Evolutionary conservation across 345 rosid genomes (phyloP).

Genomic region (Eucalyptus virginea): DNA sequence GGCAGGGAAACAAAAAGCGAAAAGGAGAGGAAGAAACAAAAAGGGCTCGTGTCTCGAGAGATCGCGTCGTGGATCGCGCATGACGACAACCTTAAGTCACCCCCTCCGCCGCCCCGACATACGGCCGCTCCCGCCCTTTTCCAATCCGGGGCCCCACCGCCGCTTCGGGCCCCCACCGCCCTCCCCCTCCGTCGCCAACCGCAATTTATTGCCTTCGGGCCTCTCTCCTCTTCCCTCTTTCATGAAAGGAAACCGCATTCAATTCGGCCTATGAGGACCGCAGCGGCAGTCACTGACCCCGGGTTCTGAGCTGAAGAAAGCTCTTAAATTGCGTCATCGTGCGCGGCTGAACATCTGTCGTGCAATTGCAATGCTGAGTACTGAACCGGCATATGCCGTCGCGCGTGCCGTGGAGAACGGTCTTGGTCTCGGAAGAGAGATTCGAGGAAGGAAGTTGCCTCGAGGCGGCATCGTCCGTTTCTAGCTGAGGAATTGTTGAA

Average conservation of each 20-base stretch:
- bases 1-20: neutral
- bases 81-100: constrained; percentile 24
- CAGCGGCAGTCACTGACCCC: neutral
- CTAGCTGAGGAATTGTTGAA: neutral
- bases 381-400: neutral
- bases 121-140: neutral
- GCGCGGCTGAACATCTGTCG: neutral
- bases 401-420: neutral
- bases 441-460: neutral
- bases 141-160: neutral
- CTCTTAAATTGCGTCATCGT: neutral
- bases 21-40: neutral
- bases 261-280: neutral
- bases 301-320: neutral
- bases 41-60: constrained; percentile 1
- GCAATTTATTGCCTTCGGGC: neutral
- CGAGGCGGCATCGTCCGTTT: neutral
- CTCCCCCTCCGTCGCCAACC: neutral
- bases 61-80: neutral
- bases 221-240: neutral
- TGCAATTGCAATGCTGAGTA: neutral
- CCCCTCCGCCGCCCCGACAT: constrained; percentile 1
- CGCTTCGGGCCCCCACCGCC: neutral
- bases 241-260: neutral
- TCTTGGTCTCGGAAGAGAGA: neutral